Base-by-base conservation (phyloP, 495 filamentous ascomycete species). In the Hyaloscypha finlandica region DNA sequence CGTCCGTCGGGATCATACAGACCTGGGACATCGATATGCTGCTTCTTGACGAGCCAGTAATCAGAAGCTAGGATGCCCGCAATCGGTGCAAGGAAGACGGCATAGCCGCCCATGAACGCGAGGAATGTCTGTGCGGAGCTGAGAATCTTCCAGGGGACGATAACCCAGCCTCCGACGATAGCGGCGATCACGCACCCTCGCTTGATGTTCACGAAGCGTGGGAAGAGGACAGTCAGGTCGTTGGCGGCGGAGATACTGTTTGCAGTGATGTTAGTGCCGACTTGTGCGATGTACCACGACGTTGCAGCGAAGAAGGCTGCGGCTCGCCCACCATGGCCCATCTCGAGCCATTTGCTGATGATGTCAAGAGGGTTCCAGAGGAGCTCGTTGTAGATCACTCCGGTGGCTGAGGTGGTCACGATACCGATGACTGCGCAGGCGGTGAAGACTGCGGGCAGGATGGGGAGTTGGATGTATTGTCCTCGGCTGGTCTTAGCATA, bases 361-460 rank as follows among this genome's bases (percentile, higher is more conserved):
- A 97, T 84, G 12, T 86, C 83, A 2, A 97, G 85, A 0, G 94
- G 94, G 70, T 93, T 92, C 94, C 94, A 97, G 71, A 96, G 90
- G 2, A 89, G 80, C 1, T 89, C 78, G 20, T 84, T 83, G 72
- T 84, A 88, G 64, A 85, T 79, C 6, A 79, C 76, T 63, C 78
- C 77, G n/a, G 80, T 79, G 5, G 84, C 84, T 16, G 80, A 81
- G 11, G 84, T 81, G 25, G 80, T 79, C 33, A 84, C 77, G 56
- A 86, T 84, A 37, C 83, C 84, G 25, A 85, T 72, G 4, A 84
- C 64, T 12, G 79, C 79, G 68, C 82, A 81, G 52, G 80, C 68
- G 31, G 85, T 88, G 74, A 86, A 86, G 62, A 89, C 77, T 33
- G 86, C 77, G n/a, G 86, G 84, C 64, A 89, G 81, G 52, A 84